Conservation (phyloP, 257 asterid species). For the Ocimum tenuiflorum region DNA sequence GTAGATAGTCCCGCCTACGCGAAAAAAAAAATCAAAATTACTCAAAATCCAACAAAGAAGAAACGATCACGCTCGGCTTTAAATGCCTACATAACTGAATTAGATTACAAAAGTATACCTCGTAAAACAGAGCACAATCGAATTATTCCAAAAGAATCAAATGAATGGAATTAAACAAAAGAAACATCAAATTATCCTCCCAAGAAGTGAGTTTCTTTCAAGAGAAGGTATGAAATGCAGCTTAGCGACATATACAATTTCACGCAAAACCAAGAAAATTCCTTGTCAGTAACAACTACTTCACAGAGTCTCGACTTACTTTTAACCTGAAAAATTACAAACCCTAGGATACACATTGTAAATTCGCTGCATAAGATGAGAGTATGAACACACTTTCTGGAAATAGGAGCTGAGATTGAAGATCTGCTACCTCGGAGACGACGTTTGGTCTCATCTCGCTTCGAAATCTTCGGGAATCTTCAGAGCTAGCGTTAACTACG, state of each 20-base stretch:
- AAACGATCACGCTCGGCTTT: background rate
- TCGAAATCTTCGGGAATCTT: conserved; percentile 34
- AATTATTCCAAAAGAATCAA: background rate
- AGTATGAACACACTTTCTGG: conserved; percentile 1
- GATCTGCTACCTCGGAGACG: conserved; percentile 64
- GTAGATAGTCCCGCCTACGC: conserved; percentile 75
- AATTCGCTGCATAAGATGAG: background rate
- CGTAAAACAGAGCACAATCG: background rate
- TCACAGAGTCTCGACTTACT: conserved; percentile 6
- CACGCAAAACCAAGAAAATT: background rate
- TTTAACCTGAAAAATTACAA: conserved; percentile 20
- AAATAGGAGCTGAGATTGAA: background rate
- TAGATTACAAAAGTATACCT: background rate
- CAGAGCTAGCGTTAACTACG: conserved; percentile 18
- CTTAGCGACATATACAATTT: background rate
- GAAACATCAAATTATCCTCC: background rate
- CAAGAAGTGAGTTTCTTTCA: background rate
- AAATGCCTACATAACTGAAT: background rate
- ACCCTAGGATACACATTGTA: conserved; percentile 22
- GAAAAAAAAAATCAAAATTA: conserved; percentile 18
- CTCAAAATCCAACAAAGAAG: conserved; percentile 8
- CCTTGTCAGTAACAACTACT: background rate
- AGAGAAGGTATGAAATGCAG: conserved; percentile 6
- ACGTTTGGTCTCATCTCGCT: conserved; percentile 67
- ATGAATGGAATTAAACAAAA: background rate